phyloP scores from a whole-genome alignment of 2,329 filamentous ascomycete genomes.

The Penicillium sp. region DNA sequence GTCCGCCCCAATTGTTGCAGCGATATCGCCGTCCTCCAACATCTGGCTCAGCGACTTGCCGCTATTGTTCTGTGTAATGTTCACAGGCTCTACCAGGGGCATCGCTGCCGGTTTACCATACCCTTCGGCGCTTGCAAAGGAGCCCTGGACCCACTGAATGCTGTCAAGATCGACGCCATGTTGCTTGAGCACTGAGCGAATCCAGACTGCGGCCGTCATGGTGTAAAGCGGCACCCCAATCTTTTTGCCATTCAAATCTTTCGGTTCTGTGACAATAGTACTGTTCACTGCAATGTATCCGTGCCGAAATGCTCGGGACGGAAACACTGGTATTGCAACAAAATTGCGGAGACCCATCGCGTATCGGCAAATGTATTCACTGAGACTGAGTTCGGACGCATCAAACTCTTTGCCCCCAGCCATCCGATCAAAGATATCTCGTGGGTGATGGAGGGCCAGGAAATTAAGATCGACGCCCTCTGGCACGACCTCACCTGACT shows the following conservation, averaged over 20 bases:
- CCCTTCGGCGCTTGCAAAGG: constrained; percentile 28
- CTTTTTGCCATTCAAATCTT: constrained; percentile 35
- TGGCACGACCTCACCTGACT: too few species aligned
- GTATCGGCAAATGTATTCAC: too few species aligned
- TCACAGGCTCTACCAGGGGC: constrained; percentile 17
- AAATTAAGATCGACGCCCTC: too few species aligned
- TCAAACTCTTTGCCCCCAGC: too few species aligned
- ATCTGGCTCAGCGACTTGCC: constrained; percentile 32
- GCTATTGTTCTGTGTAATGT: constrained; percentile 11
- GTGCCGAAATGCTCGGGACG: too few species aligned
- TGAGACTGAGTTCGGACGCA: too few species aligned
- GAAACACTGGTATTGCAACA: too few species aligned
- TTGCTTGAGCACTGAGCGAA: constrained; percentile 32
- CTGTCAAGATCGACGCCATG: constrained; percentile 33
- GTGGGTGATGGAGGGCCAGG: too few species aligned
- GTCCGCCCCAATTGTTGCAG: constrained; percentile 38
- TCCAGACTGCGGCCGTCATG: constrained; percentile 42
- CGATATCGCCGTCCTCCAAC: constrained; percentile 38
- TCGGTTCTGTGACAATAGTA: constrained; percentile 24
- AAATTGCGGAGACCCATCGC: too few species aligned
- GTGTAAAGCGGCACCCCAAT: constrained; percentile 41
- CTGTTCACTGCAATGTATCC: too few species aligned
- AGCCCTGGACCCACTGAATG: constrained; percentile 36
- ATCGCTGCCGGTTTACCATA: constrained; percentile 30
- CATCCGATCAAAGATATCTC: too few species aligned